These are phyloP conservation scores for Taiozyma onychis DNA, from an alignment of 1,139 yeast genomes.

Conservation along the genomic window DNA sequence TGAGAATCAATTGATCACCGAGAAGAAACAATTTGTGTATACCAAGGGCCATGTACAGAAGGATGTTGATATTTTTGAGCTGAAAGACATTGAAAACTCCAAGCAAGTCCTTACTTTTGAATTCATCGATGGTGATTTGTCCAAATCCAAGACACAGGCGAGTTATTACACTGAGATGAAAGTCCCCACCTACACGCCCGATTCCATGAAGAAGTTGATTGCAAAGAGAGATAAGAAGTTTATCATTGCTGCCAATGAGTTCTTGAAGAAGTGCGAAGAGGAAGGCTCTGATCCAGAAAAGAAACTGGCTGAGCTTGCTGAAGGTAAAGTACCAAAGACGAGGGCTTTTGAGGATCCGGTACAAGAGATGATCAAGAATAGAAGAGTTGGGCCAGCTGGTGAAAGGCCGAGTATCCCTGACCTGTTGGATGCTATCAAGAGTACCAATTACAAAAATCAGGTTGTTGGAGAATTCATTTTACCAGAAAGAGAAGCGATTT, in stretches of 20 bases:
- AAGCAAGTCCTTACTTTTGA: slow-evolving; percentile 68
- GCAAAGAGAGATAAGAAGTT: slow-evolving; percentile 53
- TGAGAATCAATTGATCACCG: slow-evolving; percentile 54
- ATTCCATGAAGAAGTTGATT: slow-evolving; percentile 55
- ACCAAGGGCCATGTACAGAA: slow-evolving; percentile 41
- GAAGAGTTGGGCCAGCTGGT: slow-evolving; percentile 23
- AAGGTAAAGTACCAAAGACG: slow-evolving; percentile 41
- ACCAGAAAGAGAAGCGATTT: slow-evolving; percentile 41
- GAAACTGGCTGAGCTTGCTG: slow-evolving; percentile 32
- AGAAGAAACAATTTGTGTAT: slow-evolving; percentile 41
- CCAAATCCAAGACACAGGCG: slow-evolving; percentile 34
- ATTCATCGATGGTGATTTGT: slow-evolving; percentile 63
- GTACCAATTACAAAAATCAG: slow-evolving; percentile 55
- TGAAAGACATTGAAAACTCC: slow-evolving; percentile 31
- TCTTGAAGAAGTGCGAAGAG: slow-evolving; percentile 30
- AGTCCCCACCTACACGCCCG: slow-evolving; percentile 40
- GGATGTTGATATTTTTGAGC: slow-evolving; percentile 43
- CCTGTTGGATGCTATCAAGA: slow-evolving; percentile 44
- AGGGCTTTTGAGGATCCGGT: slow-evolving; percentile 44
- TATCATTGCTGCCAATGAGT: slow-evolving; percentile 35
- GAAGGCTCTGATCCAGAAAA: slow-evolving; percentile 33
- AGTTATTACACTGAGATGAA: slow-evolving; percentile 30
- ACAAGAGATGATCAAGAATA: slow-evolving; percentile 36
- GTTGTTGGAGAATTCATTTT: slow-evolving; percentile 41
- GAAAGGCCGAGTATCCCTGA: slow-evolving; percentile 35